These are phyloP conservation scores for Zanthoxylum bungeanum DNA, from an alignment of 345 rosid genomes.

Conservation along the genomic window DNA sequence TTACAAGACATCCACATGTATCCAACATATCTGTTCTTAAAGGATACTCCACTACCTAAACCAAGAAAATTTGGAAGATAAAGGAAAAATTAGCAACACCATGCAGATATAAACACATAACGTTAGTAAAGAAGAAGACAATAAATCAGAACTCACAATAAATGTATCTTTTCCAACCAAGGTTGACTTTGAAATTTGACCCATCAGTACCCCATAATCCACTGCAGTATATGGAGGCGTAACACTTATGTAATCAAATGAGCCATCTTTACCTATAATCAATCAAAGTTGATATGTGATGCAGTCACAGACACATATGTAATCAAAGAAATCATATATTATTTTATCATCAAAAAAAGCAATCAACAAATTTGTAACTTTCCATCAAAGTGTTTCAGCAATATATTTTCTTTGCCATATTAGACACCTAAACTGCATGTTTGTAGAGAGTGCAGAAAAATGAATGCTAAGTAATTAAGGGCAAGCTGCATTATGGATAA, in stretches of 20 bases:
- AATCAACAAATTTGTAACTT: not conserved
- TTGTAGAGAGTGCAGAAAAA: not conserved
- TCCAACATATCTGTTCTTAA: conserved; percentile 75
- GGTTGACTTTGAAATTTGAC: conserved; percentile 67
- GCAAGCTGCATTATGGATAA: too few species aligned
- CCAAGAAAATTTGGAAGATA: conserved; percentile 17
- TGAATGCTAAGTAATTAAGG: not conserved
- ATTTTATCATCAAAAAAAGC: too few species aligned
- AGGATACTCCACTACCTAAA: conserved; percentile 91
- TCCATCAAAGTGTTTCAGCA: conserved; percentile 8
- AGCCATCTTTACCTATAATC: conserved; percentile 45
- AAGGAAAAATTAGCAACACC: conserved; percentile 1
- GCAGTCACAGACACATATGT: too few species aligned
- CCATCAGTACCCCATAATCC: conserved; percentile 68
- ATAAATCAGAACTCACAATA: conserved; percentile 54
- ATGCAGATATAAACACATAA: not conserved
- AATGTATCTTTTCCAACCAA: conserved; percentile 77
- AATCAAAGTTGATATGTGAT: too few species aligned
- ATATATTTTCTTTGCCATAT: not conserved
- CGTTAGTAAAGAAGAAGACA: conserved; percentile 6
- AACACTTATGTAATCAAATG: conserved; percentile 82
- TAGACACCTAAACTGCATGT: not conserved
- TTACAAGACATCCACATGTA: conserved; percentile 78
- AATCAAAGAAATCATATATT: too few species aligned
- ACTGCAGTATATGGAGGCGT: conserved; percentile 88